Base-by-base conservation (phyloP, 2,329 filamentous ascomycete species). In the Colletotrichum musae region DNA sequence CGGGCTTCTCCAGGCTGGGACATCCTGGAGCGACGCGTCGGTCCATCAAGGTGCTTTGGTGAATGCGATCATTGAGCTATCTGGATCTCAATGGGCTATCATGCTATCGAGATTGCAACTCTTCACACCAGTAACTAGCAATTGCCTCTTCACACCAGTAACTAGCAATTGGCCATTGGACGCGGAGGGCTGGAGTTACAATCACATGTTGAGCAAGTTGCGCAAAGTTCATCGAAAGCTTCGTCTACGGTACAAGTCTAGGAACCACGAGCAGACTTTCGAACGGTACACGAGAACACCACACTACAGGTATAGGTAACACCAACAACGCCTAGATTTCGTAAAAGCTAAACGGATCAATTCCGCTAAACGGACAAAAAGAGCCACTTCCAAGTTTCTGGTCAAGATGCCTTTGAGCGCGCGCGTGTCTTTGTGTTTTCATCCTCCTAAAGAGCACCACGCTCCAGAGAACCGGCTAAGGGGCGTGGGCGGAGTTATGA, bases 281-380 rank as follows among this genome's bases (percentile, higher is more conserved):
- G 57, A 57, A 57, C 13, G 47, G n/a, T 28, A 54, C 28, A 54
- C 48, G 9, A 65, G 56, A 50, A 15, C 50, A 54, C 21, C 57
- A 56, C 32, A 56, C 54, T 54, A 66, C 45, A 69, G 54, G 61
- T 65, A 59, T 56, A 59, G 45, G 48, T 36, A 69, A 66, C 56
- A 56, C 65, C 65, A 64, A 54, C 50, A 69, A 69, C 66, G 66
- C 66, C 54, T 39, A 53, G 15, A 53, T 64, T 59, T 65, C 61
- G 54, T 69, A 50, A 65, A 58, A 36, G 32, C 66, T 65, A 65
- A 64, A 54, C 54, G 48, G 48, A 50, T 48, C 54, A 59, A 43
- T 28, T 53, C 60, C 65, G 54, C 48, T 54, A 54, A 36, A 36
- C 32, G 32, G 32, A 56, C 36, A 28, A 52, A 51, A 63, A 56